Base-by-base conservation (phyloP, 1,139 yeast genomes). In the Blastobotrys serpentis region DNA sequence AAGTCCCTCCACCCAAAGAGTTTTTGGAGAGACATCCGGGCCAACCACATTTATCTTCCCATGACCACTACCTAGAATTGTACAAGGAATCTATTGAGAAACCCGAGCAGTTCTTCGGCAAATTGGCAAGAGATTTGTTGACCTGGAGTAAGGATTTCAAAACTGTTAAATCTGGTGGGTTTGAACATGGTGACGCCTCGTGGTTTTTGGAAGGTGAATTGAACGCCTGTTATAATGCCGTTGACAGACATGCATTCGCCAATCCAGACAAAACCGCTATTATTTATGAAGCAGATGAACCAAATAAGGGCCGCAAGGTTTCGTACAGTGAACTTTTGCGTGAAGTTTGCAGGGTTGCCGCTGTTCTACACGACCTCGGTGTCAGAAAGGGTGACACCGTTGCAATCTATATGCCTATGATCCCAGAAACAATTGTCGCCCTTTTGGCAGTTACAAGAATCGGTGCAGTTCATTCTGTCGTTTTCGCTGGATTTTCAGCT, bases 371-470 rank as follows among this genome's bases (percentile, higher is more conserved):
- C 63, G 75, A 82, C 49, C 86, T 95, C 88, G 98, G 98, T 54
- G 83, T 92, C 62, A 70, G 75, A 58, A 87, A 87, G 70, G 98
- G 98, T 67, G 98, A 92, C 67, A 87, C 95, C 39, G 98, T 92
- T 52, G 98, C 97, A 53, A 84, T 92, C 58, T 92, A 92, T 72
- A 74, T 92, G 73, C 98, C 98, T 65, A 92, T 92, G 98, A 90
- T 88, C 55, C 88, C 97, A 48, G 96, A 89, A 71, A 96, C 98
- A 47, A 79, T 92, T 52, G 77, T 90, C 57, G 90, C 98, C 56
- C 84, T 92, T 86, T 77, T 92, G 65, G 97, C 98, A 47, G 86
- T 90, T 62, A 90, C 86, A 44, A 84, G 98, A 73, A 73, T 92
- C 56, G 98, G 98, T 70, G 98, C 98, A 44, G 76, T 89, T 58